A percentile compares a stretch with the other conserved stretches of the same genome.
Conservation (phyloP, 352 stramenopile species). For the Achlya hypogyna region DNA sequence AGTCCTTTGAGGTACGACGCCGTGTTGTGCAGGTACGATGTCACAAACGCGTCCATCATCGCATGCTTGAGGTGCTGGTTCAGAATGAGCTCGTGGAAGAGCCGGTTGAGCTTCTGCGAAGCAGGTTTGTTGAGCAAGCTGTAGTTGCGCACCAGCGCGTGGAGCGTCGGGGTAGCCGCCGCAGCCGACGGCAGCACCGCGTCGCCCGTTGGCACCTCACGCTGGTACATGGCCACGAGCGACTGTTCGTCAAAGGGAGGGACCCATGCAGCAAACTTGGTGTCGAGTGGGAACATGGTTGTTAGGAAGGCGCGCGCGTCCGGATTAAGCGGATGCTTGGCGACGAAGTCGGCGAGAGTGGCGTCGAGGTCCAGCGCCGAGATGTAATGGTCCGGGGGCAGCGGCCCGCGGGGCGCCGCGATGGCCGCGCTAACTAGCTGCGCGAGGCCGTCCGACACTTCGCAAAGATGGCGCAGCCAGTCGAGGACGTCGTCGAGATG, state of each 20-base stretch:
- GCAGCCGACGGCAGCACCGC: background rate
- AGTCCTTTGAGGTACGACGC: constrained; percentile 67
- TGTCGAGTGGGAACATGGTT: background rate
- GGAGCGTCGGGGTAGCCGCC: background rate
- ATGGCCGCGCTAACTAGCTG: constrained; percentile 61
- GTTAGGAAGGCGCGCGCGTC: background rate
- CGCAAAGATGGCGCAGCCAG: constrained; percentile 66
- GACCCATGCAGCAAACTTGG: background rate
- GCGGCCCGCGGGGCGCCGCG: background rate
- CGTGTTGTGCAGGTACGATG: constrained; percentile 63
- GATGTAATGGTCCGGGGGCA: background rate
- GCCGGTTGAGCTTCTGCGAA: constrained; percentile 39
- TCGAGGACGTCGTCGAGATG: constrained; percentile 42
- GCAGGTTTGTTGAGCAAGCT: constrained; percentile 10
- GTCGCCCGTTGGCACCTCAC: background rate
- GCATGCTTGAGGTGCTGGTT: constrained; percentile 42
- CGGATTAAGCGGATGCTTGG: background rate
- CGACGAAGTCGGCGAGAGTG: background rate
- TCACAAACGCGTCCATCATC: constrained; percentile 69
- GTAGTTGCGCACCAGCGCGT: constrained; percentile 14
- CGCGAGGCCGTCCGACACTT: constrained; percentile 54
- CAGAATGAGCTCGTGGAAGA: constrained; percentile 69
- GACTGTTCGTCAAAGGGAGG: background rate
- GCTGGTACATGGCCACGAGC: background rate
- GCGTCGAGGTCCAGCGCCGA: background rate